phyloP scores from a whole-genome alignment of 306 rosid genomes.

The Begonia peltatifolia region DNA sequence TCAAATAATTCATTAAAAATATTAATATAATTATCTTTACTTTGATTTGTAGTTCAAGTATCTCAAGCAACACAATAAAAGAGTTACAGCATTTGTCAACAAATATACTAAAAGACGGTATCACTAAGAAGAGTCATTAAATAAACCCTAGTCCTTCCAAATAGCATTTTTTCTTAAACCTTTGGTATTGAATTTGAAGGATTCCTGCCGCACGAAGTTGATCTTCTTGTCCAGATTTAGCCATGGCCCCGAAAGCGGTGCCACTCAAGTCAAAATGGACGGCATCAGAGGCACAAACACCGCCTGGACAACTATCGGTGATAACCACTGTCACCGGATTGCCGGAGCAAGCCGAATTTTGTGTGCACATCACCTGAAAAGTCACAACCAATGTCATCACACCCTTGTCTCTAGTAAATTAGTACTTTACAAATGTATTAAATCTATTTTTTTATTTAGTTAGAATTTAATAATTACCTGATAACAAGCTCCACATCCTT shows the following conservation, averaged over 20 bases:
- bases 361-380: slow-evolving; percentile 55
- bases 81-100: too few species aligned
- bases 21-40: too few species aligned
- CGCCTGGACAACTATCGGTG: slow-evolving; percentile 61
- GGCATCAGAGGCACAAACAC: slow-evolving; percentile 26
- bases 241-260: slow-evolving; percentile 84
- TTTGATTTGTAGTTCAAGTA: too few species aligned
- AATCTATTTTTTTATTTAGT: neutral
- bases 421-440: neutral
- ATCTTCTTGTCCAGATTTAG: slow-evolving; percentile 28
- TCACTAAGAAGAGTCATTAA: too few species aligned
- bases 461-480: slow-evolving; percentile 17
- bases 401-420: neutral
- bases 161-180: slow-evolving; percentile 14
- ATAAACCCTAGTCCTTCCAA: too few species aligned
- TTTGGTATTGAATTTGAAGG: slow-evolving; percentile 38
- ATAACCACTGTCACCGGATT: slow-evolving; percentile 38
- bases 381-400: neutral
- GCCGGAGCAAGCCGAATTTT: slow-evolving; percentile 41
- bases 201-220: slow-evolving; percentile 39
- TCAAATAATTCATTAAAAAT: too few species aligned
- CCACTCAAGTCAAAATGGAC: slow-evolving; percentile 83
- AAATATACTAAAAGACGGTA: too few species aligned
- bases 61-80: too few species aligned
- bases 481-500: slow-evolving; percentile 80